These are phyloP conservation scores for Clavariopsis aquatica DNA, from an alignment of 495 filamentous ascomycete species.

Conservation along the genomic window DNA sequence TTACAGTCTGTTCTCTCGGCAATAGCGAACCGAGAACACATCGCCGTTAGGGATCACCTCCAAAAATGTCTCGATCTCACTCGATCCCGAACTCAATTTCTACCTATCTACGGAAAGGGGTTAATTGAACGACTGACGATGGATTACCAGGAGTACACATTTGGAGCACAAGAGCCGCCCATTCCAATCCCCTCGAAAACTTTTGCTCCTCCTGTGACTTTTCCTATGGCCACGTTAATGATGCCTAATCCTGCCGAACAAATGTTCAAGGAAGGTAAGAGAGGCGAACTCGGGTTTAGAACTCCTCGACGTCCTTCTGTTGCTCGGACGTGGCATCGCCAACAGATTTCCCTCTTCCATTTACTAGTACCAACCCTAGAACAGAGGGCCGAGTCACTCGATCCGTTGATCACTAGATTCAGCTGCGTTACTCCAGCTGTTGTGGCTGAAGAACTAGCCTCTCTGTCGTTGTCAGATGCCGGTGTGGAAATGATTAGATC, in stretches of 20 bases:
- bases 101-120: constrained; percentile 76
- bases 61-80: constrained; percentile 80
- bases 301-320: constrained; percentile 55
- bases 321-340: constrained; percentile 74
- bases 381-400: constrained; percentile 68
- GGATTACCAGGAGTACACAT: constrained; percentile 56
- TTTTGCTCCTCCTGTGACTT: not conserved
- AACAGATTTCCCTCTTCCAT: constrained; percentile 63
- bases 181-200: not conserved
- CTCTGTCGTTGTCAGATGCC: constrained; percentile 48
- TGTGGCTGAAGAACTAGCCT: constrained; percentile 69
- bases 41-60: constrained; percentile 73
- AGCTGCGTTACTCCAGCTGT: constrained; percentile 88
- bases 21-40: constrained; percentile 69
- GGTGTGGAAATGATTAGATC: constrained; percentile 31
- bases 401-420: constrained; percentile 79
- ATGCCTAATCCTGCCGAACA: not conserved
- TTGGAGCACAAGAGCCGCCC: constrained; percentile 19
- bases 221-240: not conserved
- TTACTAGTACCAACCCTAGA: constrained; percentile 73
- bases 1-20: constrained; percentile 70
- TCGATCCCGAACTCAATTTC: constrained; percentile 73
- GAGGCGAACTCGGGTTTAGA: constrained; percentile 53
- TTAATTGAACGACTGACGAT: constrained; percentile 72
- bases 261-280: constrained; percentile 1